These are phyloP conservation scores for Wilcoxina mikolae DNA, from an alignment of 495 filamentous ascomycete species.

Conservation along the genomic window DNA sequence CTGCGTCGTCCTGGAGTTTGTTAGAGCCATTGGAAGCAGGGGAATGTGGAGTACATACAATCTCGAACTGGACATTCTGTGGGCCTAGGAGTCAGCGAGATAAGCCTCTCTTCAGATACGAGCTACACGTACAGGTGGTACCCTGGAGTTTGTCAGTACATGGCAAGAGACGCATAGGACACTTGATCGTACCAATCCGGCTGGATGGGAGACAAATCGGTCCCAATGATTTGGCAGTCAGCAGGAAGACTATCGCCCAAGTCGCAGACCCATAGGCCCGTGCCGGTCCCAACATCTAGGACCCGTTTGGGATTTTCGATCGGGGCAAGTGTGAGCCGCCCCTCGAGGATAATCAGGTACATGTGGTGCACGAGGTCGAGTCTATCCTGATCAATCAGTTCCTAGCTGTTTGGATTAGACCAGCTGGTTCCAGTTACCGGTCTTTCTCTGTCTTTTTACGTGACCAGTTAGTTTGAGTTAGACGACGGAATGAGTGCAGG, in stretches of 20 bases:
- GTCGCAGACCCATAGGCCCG: constrained; percentile 51
- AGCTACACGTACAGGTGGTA: neutral
- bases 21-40: too few species aligned
- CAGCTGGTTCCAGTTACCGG: constrained; percentile 1
- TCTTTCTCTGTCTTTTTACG: constrained; percentile 21
- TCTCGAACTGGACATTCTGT: constrained; percentile 18
- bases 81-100: neutral
- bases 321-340: constrained; percentile 41
- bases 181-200: constrained; percentile 32
- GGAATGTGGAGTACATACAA: constrained; percentile 1
- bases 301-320: constrained; percentile 34
- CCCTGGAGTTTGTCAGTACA: neutral
- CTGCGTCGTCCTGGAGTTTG: constrained; percentile 40
- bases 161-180: neutral
- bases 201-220: constrained; percentile 52
- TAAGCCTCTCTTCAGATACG: neutral
- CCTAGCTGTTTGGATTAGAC: constrained; percentile 1
- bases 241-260: constrained; percentile 23
- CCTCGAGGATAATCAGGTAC: constrained; percentile 36
- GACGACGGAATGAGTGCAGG: too few species aligned
- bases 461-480: neutral
- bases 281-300: constrained; percentile 51
- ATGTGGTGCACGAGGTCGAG: constrained; percentile 56
- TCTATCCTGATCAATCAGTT: constrained; percentile 19
- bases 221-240: constrained; percentile 32